Conservation (phyloP, 1,139 yeast genomes). For the Candida sp. region DNA sequence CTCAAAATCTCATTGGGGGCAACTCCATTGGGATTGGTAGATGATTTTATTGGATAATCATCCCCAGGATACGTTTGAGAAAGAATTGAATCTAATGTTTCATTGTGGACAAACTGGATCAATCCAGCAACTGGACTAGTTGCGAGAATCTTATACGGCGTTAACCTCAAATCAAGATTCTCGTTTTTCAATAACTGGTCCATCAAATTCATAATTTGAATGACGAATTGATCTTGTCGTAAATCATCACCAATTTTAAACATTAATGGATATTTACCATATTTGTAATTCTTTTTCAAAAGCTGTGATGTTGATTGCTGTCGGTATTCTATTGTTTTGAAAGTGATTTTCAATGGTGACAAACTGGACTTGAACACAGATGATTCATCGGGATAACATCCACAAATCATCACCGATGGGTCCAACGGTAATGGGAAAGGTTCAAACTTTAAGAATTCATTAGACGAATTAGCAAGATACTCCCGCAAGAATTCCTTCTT, state of each 20-base stretch:
- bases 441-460: constrained; percentile 41
- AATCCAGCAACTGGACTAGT: constrained; percentile 91
- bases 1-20: constrained; percentile 59
- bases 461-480: constrained; percentile 35
- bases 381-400: constrained; percentile 77
- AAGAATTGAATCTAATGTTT: constrained; percentile 80
- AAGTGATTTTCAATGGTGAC: constrained; percentile 80
- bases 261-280: constrained; percentile 76
- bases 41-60: constrained; percentile 3
- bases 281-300: constrained; percentile 27
- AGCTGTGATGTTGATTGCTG: constrained; percentile 24
- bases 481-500: constrained; percentile 41
- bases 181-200: constrained; percentile 86
- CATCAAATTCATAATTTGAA: constrained; percentile 89
- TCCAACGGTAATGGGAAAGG: constrained; percentile 72
- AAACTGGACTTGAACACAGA: constrained; percentile 88
- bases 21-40: constrained; percentile 5
- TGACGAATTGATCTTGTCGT: constrained; percentile 93
- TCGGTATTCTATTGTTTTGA: constrained; percentile 49
- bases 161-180: constrained; percentile 80
- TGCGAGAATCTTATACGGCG: constrained; percentile 89
- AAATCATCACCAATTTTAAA: constrained; percentile 96
- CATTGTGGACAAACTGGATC: constrained; percentile 89
- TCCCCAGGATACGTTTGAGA: constrained; percentile 51
- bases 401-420: constrained; percentile 64